Evolutionary conservation across 495 filamentous ascomycete species (phyloP), one percentile per base, ranked within the genome.

Genomic region (Xylaria grammica): DNA sequence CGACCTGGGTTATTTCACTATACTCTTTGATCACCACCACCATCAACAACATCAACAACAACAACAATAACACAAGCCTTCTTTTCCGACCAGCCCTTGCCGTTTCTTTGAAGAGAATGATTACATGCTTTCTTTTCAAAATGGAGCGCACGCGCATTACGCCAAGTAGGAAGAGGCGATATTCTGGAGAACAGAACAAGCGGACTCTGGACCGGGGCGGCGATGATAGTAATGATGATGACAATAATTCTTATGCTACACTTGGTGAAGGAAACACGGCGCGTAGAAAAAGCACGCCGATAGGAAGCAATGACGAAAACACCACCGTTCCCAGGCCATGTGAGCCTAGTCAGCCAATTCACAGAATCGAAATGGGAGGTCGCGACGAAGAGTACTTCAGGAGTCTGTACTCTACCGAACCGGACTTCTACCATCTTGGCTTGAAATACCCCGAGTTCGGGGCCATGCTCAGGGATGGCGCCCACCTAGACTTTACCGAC

Each of bases 401-500:
- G 17, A 57, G 65, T 8, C 72, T 82, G 0, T 82, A 81, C 55
- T 36, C 65, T 1, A 60, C 65, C 0, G 74, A 76, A 20, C 72
- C 67, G 0, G 68, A 77, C 67, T 82, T 82, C 60, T 60, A 56
- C 10, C 54, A 67, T 20, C 78, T 82, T 13, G 77, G 68, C 0
- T 63, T 65, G 42, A 56, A 69, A 42, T 72, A 82, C 36, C 32
- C 74, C 0, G 66, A 69, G 1, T 78, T 82, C 22, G 61, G 65
- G 2, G 58, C 66, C 15, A 34, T 72, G 59, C 69, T 92, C 48
- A 87, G 86, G 65, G 65, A 78, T 8, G 88, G 90, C 67, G 83
- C 83, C 4, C 84, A 90, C 62, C 77, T 98, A 19, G 88, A 97
- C 75, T 98, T 99, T 69, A 88, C 84, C 29, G 84, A 96, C 71